Percentiles rank a stretch among this genome's conserved stretches.
phyloP scores from a whole-genome alignment of 169 alveolate species.

The Cryptosporidium sp. region DNA sequence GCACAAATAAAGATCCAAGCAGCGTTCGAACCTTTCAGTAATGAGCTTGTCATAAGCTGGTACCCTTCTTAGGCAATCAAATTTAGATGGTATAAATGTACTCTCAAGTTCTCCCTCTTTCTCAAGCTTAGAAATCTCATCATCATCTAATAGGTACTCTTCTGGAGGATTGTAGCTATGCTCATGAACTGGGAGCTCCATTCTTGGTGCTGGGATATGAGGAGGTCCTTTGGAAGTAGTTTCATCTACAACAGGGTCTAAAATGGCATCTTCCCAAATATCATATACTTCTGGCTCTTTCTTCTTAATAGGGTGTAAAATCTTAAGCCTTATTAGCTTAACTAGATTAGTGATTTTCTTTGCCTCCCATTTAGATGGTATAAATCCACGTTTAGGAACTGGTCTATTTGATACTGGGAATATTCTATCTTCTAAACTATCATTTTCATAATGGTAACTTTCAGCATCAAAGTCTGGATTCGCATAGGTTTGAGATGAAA shows the following conservation, averaged over 20 bases:
- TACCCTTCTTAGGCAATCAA: constrained; percentile 90
- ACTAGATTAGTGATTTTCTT: constrained; percentile 86
- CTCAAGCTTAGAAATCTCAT: constrained; percentile 58
- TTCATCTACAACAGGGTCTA: constrained; percentile 28
- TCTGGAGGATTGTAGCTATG: constrained; percentile 95
- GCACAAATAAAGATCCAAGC: constrained; percentile 92
- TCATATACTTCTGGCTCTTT: constrained; percentile 82
- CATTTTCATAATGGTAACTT: constrained; percentile 79
- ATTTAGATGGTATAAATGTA: constrained; percentile 86
- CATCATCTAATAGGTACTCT: constrained; percentile 89
- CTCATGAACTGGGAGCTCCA: constrained; percentile 92
- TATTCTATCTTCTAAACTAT: constrained; percentile 80
- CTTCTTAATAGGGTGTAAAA: constrained; percentile 40
- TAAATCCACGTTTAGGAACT: constrained; percentile 88
- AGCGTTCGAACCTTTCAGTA: constrained; percentile 91
- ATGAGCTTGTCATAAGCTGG: constrained; percentile 89
- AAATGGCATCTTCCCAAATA: constrained; percentile 83
- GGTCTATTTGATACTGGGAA: constrained; percentile 86
- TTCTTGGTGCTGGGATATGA: constrained; percentile 92
- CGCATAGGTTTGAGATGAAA: constrained; percentile 83
- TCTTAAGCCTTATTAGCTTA: constrained; percentile 78
- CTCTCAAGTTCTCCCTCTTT: constrained; percentile 24
- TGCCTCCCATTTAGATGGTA: constrained; percentile 91
- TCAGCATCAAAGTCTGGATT: constrained; percentile 83
- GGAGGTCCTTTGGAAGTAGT: constrained; percentile 81